phyloP scores from a whole-genome alignment of 352 stramenopile genomes.

The Phytophthora uliginosa region DNA sequence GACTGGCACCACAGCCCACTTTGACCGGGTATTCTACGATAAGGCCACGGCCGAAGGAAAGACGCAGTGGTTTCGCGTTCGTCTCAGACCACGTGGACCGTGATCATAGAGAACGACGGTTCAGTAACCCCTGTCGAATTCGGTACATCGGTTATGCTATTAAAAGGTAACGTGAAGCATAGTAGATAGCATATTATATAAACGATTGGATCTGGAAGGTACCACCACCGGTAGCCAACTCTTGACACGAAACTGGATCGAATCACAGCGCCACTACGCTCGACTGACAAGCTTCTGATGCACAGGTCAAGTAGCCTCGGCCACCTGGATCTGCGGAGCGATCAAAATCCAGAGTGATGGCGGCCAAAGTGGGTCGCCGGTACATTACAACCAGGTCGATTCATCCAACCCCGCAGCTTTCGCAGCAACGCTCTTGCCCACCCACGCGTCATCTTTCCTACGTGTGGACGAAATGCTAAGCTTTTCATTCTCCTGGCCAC shows the following conservation, averaged over 20 bases:
- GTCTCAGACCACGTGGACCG: slow-evolving; percentile 10
- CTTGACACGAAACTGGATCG: slow-evolving; percentile 8
- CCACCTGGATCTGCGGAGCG: slow-evolving; percentile 10
- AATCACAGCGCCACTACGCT: slow-evolving; percentile 8
- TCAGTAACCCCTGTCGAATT: neutral
- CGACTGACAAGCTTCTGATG: neutral
- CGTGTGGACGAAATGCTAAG: too few species aligned
- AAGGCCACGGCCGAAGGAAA: slow-evolving; percentile 14
- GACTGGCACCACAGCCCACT: neutral
- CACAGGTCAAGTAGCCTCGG: neutral
- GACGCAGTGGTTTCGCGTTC: slow-evolving; percentile 13
- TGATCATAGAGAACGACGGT: slow-evolving; percentile 7
- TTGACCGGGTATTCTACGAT: neutral
- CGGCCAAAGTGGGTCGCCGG: neutral
- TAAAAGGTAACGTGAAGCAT: too few species aligned
- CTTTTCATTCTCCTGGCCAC: too few species aligned
- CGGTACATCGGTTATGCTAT: neutral
- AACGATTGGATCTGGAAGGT: too few species aligned
- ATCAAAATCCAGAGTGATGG: slow-evolving; percentile 1
- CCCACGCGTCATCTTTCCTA: too few species aligned
- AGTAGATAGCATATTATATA: too few species aligned
- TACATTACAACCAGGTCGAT: slow-evolving; percentile 14
- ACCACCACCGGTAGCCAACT: neutral
- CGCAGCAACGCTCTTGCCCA: too few species aligned
- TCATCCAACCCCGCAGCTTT: slow-evolving; percentile 13